A percentile compares a stretch with the other conserved stretches of the same genome.
phyloP scores from a whole-genome alignment of 1,284 basidiomycete genomes.

The Caloboletus firmus region DNA sequence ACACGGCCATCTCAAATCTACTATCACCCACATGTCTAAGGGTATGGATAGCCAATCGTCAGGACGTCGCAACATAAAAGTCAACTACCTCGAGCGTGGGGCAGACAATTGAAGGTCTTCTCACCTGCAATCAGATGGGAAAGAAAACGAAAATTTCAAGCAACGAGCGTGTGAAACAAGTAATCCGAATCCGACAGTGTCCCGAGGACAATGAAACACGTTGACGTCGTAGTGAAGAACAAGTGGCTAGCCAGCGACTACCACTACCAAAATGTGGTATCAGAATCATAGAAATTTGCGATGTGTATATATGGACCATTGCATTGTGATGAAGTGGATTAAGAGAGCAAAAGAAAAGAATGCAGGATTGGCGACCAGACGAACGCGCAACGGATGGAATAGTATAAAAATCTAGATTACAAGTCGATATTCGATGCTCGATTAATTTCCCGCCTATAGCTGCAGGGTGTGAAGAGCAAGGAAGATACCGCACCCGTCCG shows the following conservation, averaged over 20 bases:
- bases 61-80: background rate
- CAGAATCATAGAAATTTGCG: constrained; percentile 11
- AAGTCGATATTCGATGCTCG: constrained; percentile 35
- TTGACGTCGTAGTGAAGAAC: constrained; percentile 5
- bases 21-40: background rate
- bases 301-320: constrained; percentile 21
- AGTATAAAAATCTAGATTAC: constrained; percentile 39
- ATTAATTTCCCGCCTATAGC: constrained; percentile 20
- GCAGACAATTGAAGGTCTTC: background rate
- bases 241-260: background rate
- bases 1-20: background rate
- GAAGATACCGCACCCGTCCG: constrained; percentile 24
- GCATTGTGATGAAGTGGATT: constrained; percentile 12
- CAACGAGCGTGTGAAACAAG: constrained; percentile 12
- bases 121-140: background rate
- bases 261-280: constrained; percentile 12
- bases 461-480: constrained; percentile 22
- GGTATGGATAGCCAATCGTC: background rate
- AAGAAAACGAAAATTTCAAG: background rate
- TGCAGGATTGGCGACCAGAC: constrained; percentile 20
- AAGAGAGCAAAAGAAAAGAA: constrained; percentile 14
- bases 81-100: background rate
- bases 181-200: constrained; percentile 4
- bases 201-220: background rate
- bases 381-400: constrained; percentile 17